These are phyloP conservation scores for Articulospora tetracladia DNA, from an alignment of 495 filamentous ascomycete species.

Conservation along the genomic window DNA sequence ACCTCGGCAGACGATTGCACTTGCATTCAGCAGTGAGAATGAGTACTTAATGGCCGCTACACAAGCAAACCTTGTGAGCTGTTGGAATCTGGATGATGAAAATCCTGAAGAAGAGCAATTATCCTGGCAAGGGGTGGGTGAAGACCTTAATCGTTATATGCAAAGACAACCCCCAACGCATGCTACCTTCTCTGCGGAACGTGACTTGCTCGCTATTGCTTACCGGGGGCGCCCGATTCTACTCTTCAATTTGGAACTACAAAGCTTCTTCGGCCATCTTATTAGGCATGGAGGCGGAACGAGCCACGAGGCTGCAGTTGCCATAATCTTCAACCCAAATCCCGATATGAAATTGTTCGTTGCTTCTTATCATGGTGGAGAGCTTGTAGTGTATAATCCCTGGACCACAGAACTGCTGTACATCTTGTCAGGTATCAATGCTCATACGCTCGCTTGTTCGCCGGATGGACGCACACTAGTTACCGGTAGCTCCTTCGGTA, in stretches of 20 bases:
- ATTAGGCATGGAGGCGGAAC: neutral
- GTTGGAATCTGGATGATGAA: neutral
- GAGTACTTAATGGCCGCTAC: neutral
- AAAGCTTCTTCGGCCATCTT: neutral
- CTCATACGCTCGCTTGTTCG: neutral
- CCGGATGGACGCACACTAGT: conserved; percentile 19
- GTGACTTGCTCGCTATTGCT: neutral
- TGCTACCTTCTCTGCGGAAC: conserved; percentile 1
- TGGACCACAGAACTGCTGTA: neutral
- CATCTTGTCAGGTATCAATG: neutral
- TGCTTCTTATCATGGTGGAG: neutral
- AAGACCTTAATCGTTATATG: too few relatives aligned
- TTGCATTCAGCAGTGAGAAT: neutral
- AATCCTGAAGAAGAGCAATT: too few relatives aligned
- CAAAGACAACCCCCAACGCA: too few relatives aligned
- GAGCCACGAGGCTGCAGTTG: neutral
- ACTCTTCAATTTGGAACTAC: neutral
- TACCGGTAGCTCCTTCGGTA: conserved; percentile 8
- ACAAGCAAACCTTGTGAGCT: neutral
- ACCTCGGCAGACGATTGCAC: neutral
- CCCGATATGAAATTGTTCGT: neutral
- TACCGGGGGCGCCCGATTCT: neutral
- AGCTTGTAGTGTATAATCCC: conserved; percentile 2
- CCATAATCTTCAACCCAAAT: conserved; percentile 9
- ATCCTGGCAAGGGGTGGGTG: too few relatives aligned